Evolutionary conservation across 345 rosid genomes (phyloP).

Genomic region (Murraya koenigii): DNA sequence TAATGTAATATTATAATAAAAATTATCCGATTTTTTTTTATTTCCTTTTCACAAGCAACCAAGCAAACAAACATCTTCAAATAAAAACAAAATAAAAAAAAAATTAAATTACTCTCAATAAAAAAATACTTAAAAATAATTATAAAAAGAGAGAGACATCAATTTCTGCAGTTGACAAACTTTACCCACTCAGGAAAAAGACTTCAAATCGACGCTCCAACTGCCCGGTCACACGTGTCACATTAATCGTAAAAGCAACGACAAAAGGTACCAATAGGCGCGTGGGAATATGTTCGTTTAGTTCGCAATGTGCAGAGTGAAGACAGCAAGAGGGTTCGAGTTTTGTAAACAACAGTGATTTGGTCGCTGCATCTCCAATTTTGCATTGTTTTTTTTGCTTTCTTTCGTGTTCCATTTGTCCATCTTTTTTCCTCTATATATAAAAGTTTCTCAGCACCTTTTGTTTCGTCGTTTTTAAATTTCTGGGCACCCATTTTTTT

Average conservation of each 20-base stretch:
- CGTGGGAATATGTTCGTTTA: not conserved
- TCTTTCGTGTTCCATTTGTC: not conserved
- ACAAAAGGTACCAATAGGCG: not conserved
- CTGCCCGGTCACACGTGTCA: not conserved
- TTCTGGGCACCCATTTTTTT: slow-evolving; percentile 6
- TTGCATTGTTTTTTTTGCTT: no score
- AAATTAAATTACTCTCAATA: no score
- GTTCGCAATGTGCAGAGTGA: no score
- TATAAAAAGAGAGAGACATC: no score
- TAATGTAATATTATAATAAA: no score
- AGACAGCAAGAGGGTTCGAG: not conserved
- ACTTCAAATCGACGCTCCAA: not conserved
- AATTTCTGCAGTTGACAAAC: not conserved
- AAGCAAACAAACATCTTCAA: no score
- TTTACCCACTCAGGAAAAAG: not conserved
- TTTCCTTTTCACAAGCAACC: no score
- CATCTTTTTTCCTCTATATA: no score
- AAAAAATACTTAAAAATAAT: not conserved
- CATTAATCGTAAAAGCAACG: not conserved
- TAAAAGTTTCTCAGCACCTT: no score
- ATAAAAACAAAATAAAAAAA: no score
- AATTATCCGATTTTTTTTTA: no score
- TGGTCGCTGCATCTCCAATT: not conserved
- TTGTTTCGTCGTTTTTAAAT: not conserved
- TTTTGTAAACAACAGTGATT: not conserved